Evolutionary conservation across 352 stramenopile genomes (phyloP).

Genomic region (Globisporangium parvum): DNA sequence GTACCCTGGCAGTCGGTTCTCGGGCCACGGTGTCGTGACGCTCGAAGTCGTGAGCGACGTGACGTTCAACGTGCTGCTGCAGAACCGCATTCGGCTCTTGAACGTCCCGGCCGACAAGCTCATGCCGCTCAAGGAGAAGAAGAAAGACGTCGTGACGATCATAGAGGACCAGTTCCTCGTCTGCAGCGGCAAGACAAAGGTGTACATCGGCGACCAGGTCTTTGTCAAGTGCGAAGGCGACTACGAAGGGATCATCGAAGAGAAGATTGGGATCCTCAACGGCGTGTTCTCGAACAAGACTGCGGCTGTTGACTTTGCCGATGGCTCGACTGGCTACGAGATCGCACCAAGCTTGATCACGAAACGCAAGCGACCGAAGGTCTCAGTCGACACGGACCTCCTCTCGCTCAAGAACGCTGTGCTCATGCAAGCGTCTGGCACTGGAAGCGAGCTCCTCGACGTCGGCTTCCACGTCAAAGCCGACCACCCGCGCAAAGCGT

Average conservation of each 20-base stretch:
- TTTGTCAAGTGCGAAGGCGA: slow-evolving; percentile 60
- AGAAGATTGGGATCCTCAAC: slow-evolving; percentile 67
- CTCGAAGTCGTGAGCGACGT: slow-evolving; percentile 29
- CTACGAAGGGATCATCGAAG: slow-evolving; percentile 37
- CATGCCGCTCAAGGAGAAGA: slow-evolving; percentile 51
- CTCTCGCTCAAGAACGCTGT: slow-evolving; percentile 72
- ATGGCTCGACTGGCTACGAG: slow-evolving; percentile 70
- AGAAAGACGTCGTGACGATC: slow-evolving; percentile 42
- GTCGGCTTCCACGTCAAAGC: slow-evolving; percentile 73
- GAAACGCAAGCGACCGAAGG: slow-evolving; percentile 36
- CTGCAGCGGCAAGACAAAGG: slow-evolving; percentile 50
- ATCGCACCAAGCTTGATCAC: slow-evolving; percentile 47
- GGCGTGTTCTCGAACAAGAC: slow-evolving; percentile 75
- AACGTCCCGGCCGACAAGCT: slow-evolving; percentile 67
- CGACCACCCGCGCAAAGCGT: slow-evolving; percentile 50
- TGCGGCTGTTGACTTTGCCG: slow-evolving; percentile 66
- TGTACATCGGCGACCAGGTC: slow-evolving; percentile 76
- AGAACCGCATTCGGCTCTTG: slow-evolving; percentile 61
- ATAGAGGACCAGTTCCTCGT: slow-evolving; percentile 70
- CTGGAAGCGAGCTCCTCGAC: slow-evolving; percentile 30
- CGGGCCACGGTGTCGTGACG: slow-evolving; percentile 50
- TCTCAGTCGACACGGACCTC: slow-evolving; percentile 47
- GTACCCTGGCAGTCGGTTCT: slow-evolving; percentile 68
- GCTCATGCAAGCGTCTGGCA: slow-evolving; percentile 44
- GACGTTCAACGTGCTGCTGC: slow-evolving; percentile 54